These are phyloP conservation scores for Amanita muscaria DNA, from an alignment of 768 basidiomycete genomes.

Conservation along the genomic window DNA sequence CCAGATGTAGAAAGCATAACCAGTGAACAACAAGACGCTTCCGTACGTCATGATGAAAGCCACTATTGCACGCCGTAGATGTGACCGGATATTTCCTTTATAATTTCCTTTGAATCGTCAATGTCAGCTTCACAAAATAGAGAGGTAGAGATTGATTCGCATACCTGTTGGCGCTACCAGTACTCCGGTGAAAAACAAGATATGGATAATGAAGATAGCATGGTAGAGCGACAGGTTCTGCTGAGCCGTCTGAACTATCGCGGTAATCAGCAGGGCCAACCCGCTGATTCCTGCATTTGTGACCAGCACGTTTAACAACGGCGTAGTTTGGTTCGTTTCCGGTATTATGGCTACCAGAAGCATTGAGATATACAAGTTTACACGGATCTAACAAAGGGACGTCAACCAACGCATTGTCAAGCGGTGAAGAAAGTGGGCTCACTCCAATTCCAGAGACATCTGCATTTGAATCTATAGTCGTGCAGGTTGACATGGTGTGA, in stretches of 20 bases:
- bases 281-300: slow-evolving; percentile 11
- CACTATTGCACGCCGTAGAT: slow-evolving; percentile 1
- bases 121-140: not conserved
- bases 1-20: slow-evolving; percentile 13
- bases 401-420: not conserved
- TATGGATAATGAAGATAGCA: slow-evolving; percentile 13
- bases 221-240: slow-evolving; percentile 11
- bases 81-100: not conserved
- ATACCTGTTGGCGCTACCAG: slow-evolving; percentile 8
- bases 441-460: slow-evolving; percentile 10
- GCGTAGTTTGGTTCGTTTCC: slow-evolving; percentile 4
- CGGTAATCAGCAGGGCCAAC: slow-evolving; percentile 10
- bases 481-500: slow-evolving; percentile 1
- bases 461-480: not conserved
- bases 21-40: slow-evolving; percentile 9
- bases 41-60: slow-evolving; percentile 7
- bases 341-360: slow-evolving; percentile 11
- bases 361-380: slow-evolving; percentile 12
- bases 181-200: slow-evolving; percentile 11
- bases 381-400: slow-evolving; percentile 6
- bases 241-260: slow-evolving; percentile 10
- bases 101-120: not conserved
- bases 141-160: not conserved
- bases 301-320: slow-evolving; percentile 9
- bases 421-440: not conserved